Percentiles rank a stretch among this genome's conserved stretches.
phyloP scores from a whole-genome alignment of 352 stramenopile species.

The Phytophthora colocasiae region DNA sequence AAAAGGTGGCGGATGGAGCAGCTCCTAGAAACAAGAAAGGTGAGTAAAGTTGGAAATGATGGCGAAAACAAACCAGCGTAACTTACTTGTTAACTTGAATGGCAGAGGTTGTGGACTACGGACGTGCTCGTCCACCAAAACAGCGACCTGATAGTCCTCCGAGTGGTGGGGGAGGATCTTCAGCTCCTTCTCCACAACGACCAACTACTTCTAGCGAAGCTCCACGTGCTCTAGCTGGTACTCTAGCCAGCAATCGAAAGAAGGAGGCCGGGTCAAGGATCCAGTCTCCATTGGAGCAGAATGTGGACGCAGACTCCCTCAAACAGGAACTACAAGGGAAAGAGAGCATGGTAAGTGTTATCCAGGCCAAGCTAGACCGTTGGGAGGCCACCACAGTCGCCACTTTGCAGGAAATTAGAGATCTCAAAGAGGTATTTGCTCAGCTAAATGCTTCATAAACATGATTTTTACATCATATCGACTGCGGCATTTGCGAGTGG shows the following conservation, averaged over 20 bases:
- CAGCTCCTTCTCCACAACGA: constrained; percentile 17
- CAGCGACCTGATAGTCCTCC: constrained; percentile 12
- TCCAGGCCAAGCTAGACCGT: constrained; percentile 65
- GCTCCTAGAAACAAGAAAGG: constrained; percentile 65
- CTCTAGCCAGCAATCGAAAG: constrained; percentile 70
- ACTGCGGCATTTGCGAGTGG: constrained; percentile 19
- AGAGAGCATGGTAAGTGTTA: constrained; percentile 47
- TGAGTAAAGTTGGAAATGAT: constrained; percentile 12
- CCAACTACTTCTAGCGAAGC: constrained; percentile 22
- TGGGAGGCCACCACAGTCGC: constrained; percentile 73
- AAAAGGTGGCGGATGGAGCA: constrained; percentile 59
- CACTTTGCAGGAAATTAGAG: constrained; percentile 74
- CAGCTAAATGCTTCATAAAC: constrained; percentile 45
- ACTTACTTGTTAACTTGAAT: neutral
- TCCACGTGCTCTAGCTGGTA: constrained; percentile 50
- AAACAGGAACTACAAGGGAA: constrained; percentile 48
- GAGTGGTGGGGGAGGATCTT: constrained; percentile 8
- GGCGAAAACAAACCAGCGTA: no score
- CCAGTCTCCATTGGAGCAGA: constrained; percentile 54
- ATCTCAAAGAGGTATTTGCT: constrained; percentile 72
- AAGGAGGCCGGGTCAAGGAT: constrained; percentile 39
- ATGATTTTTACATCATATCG: constrained; percentile 25
- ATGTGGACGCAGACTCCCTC: constrained; percentile 29
- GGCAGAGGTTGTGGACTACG: constrained; percentile 45
- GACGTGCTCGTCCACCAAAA: constrained; percentile 23